These are phyloP conservation scores for Volvox carteri DNA, from an alignment of 163 green algal species.

Conservation along the genomic window DNA sequence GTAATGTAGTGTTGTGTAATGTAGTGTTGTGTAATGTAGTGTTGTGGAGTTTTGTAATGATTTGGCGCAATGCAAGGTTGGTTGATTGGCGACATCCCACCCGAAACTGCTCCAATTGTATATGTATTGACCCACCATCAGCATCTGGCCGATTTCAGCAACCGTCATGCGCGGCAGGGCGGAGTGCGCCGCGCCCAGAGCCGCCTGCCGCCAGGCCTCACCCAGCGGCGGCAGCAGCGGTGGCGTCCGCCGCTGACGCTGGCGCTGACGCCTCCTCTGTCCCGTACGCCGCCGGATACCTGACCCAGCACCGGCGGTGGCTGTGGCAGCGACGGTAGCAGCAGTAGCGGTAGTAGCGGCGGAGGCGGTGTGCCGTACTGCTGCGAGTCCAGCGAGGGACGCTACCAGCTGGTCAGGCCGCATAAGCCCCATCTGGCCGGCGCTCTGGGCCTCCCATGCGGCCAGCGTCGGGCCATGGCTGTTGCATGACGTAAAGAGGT, in stretches of 20 bases:
- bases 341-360: not conserved
- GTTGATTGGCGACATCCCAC: too few relatives aligned
- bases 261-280: not conserved
- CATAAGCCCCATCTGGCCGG: not conserved
- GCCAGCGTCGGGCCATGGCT: conserved; percentile 8
- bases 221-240: not conserved
- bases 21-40: too few relatives aligned
- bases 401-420: conserved; percentile 46
- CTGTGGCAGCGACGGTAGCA: not conserved
- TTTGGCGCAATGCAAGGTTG: too few relatives aligned
- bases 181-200: not conserved
- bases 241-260: too few relatives aligned
- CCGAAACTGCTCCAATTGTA: too few relatives aligned
- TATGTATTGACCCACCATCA: conserved; percentile 33
- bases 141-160: not conserved
- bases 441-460: conserved; percentile 1
- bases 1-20: too few relatives aligned
- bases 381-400: conserved; percentile 1
- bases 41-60: too few relatives aligned
- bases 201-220: not conserved
- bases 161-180: not conserved
- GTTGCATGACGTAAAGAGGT: not conserved
- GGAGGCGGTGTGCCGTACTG: not conserved
- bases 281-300: too few relatives aligned
- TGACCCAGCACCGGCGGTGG: too few relatives aligned